phyloP scores from a whole-genome alignment of 371 early-diverging fungal species.

The Mortierella sp. region DNA sequence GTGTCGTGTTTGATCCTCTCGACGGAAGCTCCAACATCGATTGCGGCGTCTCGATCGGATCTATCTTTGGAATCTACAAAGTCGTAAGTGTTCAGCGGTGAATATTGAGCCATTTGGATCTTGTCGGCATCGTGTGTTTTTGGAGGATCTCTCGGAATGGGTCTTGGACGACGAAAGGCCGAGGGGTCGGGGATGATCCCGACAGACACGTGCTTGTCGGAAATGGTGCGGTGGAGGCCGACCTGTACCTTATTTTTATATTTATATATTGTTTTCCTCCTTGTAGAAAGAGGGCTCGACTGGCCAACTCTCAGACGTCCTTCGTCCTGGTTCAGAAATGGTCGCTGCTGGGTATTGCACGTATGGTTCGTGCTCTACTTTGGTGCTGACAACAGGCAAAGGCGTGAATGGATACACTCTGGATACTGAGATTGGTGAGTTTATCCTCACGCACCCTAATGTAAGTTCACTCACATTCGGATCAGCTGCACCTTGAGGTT shows the following conservation, averaged over 20 bases:
- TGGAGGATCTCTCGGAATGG: too few relatives aligned
- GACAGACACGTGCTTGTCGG: too few relatives aligned
- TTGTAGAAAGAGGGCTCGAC: constrained; percentile 51
- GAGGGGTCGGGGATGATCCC: too few relatives aligned
- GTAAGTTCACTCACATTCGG: constrained; percentile 53
- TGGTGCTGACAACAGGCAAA: constrained; percentile 86
- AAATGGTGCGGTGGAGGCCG: too few relatives aligned
- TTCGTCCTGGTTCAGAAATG: constrained; percentile 93
- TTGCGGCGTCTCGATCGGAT: constrained; percentile 97
- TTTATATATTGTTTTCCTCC: background rate
- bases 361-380: constrained; percentile 91
- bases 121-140: too few relatives aligned
- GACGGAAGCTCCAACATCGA: constrained; percentile 98
- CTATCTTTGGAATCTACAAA: constrained; percentile 97
- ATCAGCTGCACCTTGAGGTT: background rate
- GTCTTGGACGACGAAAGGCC: too few relatives aligned
- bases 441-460: constrained; percentile 94
- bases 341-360: constrained; percentile 97
- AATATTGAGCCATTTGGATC: too few relatives aligned
- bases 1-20: constrained; percentile 97
- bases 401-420: constrained; percentile 97
- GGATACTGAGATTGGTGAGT: constrained; percentile 96
- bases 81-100: constrained; percentile 75
- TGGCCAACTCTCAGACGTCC: constrained; percentile 67
- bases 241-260: too few relatives aligned